Evolutionary conservation across 129 eudicot genomes (phyloP).

Genomic region (Gnaphalium uliginosum): DNA sequence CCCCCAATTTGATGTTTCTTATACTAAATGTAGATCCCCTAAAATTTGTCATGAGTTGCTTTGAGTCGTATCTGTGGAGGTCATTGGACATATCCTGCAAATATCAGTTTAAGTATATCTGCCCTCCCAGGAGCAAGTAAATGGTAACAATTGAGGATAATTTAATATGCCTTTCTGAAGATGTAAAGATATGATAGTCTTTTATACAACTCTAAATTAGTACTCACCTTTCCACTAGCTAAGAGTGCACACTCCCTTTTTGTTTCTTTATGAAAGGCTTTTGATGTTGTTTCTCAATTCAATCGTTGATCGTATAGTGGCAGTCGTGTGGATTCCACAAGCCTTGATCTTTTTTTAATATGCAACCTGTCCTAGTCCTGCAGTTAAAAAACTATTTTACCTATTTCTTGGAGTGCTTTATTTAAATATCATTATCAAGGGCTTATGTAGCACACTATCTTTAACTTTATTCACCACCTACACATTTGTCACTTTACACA

Average conservation of each 20-base stretch:
- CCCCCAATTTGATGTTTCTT: no score
- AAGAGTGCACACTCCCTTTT: background rate
- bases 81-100: background rate
- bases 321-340: constrained; percentile 24
- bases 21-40: background rate
- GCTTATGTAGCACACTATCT: constrained; percentile 34
- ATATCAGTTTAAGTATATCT: background rate
- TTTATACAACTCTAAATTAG: background rate
- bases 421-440: constrained; percentile 14
- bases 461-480: background rate
- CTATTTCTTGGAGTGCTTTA: constrained; percentile 16
- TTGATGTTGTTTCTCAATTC: background rate
- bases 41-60: background rate
- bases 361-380: background rate
- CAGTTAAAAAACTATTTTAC: background rate
- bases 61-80: background rate
- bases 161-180: background rate
- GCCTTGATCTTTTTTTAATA: background rate
- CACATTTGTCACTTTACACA: background rate
- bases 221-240: background rate
- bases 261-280: background rate
- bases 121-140: background rate
- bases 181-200: background rate
- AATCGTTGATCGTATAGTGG: background rate
- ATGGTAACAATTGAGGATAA: constrained; percentile 1